Evolutionary conservation across 345 rosid genomes (phyloP), one percentile per base, ranked within the genome.

Genomic region (Clausena lansium): DNA sequence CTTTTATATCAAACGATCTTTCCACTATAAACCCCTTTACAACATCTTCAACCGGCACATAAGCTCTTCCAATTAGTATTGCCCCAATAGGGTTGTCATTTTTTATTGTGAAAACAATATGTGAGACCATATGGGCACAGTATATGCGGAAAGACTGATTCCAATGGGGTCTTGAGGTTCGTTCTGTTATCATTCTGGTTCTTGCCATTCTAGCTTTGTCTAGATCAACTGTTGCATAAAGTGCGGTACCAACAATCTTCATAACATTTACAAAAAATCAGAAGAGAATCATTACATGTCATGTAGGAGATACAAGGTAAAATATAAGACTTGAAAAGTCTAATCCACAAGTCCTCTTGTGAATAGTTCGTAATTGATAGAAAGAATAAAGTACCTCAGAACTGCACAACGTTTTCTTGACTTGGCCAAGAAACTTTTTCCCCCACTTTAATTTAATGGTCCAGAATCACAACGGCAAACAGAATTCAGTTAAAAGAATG

Each of bases 191-290:
- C 80, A 66, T 79, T 24, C 76, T 81, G 28, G 99, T 95, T 73
- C 97, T 86, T 47, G 85, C 95, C 38, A 91, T 90, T 30, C 96
- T 89, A 9, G 94, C 91, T 75, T 85, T 89, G 78, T 89, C 98
- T 22, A 93, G 77, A 83, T 95, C 95, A 63, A 95, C 79, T 7
- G 94, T 83, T 59, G 93, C 93, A 66, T 93, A 93, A 6, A 92
- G 70, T 65, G 81, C 73, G 24, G 89, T 78, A 33, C 90, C 90
- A 32, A 76, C 77, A 28, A 78, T 67, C 91, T 87, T 85, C 84
- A 39, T 3, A 24, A 41, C 25, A 6, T 28, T 45, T 22, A 11
- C 63, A 70, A 0, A 38, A 60, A n/a, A 30, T 69, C 22, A 71
- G 30, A 25, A 50, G 14, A 63, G 15, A 13, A 69, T 3, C 50